Percentiles rank a stretch among this genome's conserved stretches.
phyloP scores from a whole-genome alignment of 2,329 filamentous ascomycete genomes.

The Hirsutella thompsonii region DNA sequence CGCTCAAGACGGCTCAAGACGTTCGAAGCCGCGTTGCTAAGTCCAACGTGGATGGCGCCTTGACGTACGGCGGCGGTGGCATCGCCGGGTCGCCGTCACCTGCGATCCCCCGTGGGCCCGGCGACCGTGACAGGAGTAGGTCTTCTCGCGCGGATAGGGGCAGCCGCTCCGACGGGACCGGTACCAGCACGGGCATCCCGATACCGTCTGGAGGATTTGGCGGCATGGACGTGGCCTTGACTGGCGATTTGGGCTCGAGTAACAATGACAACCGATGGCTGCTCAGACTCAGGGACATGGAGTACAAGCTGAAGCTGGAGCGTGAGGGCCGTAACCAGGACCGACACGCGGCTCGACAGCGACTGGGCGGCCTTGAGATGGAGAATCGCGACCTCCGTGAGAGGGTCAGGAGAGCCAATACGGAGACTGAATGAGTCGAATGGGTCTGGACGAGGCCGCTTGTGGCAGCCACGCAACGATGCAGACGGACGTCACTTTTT shows the following conservation, averaged over 20 bases:
- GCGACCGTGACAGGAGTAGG: constrained; percentile 32
- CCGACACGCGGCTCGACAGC: constrained; percentile 66
- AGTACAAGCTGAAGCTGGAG: constrained; percentile 80
- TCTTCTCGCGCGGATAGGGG: constrained; percentile 15
- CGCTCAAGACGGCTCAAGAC: constrained; percentile 52
- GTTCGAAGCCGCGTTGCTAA: constrained; percentile 38
- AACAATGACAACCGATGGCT: constrained; percentile 64
- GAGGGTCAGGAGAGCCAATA: constrained; percentile 35
- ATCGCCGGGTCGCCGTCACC: constrained; percentile 37
- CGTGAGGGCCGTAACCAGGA: constrained; percentile 77
- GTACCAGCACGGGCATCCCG: constrained; percentile 14
- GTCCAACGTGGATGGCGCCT: constrained; percentile 22
- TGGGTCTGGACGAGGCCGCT: not conserved
- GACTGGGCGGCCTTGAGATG: constrained; percentile 61
- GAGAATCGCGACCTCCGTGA: constrained; percentile 60
- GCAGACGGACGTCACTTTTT: not conserved
- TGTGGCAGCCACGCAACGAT: not conserved
- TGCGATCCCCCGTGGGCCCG: constrained; percentile 35
- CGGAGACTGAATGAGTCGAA: constrained; percentile 11
- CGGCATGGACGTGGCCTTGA: constrained; percentile 15
- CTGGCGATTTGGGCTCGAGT: constrained; percentile 11
- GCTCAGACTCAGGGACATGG: constrained; percentile 72
- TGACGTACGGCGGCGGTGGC: constrained; percentile 18
- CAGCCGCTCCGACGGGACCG: constrained; percentile 16
- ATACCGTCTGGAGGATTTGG: constrained; percentile 10